Conservation (phyloP, 371 early-diverging fungal species). For the Mucor velutinosus region DNA sequence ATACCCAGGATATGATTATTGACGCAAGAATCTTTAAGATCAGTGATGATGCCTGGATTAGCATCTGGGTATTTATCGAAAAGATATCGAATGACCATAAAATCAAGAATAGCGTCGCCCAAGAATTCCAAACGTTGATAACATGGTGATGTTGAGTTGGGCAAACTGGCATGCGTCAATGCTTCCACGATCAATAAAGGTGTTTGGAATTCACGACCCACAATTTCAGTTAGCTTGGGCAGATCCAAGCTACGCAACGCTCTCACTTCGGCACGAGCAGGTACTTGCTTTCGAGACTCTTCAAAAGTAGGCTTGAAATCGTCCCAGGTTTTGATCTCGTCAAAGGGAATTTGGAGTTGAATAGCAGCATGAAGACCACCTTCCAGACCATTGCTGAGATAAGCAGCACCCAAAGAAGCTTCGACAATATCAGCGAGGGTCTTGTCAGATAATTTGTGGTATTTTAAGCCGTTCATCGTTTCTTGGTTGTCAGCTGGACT, state of each 20-base stretch:
- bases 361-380: conserved; percentile 67
- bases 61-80: conserved; percentile 61
- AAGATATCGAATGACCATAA: conserved; percentile 74
- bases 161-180: conserved; percentile 81
- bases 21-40: conserved; percentile 84
- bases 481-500: conserved; percentile 39
- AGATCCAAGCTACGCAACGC: conserved; percentile 32
- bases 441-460: conserved; percentile 74
- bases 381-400: conserved; percentile 61
- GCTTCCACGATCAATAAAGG: conserved; percentile 75
- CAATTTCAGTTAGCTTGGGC: conserved; percentile 45
- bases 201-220: conserved; percentile 77
- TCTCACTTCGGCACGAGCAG: conserved; percentile 32
- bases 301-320: conserved; percentile 48
- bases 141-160: conserved; percentile 60
- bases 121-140: conserved; percentile 95
- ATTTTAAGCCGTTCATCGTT: conserved; percentile 29
- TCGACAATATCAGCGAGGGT: conserved; percentile 90
- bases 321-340: conserved; percentile 53
- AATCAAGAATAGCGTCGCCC: conserved; percentile 93
- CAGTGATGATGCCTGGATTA: conserved; percentile 72
- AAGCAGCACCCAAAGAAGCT: conserved; percentile 84
- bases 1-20: conserved; percentile 84
- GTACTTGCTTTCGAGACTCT: conserved; percentile 26
- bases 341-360: conserved; percentile 60